Evolutionary conservation across 2,329 filamentous ascomycete species (phyloP).

Genomic region (Cladosporium sp.): DNA sequence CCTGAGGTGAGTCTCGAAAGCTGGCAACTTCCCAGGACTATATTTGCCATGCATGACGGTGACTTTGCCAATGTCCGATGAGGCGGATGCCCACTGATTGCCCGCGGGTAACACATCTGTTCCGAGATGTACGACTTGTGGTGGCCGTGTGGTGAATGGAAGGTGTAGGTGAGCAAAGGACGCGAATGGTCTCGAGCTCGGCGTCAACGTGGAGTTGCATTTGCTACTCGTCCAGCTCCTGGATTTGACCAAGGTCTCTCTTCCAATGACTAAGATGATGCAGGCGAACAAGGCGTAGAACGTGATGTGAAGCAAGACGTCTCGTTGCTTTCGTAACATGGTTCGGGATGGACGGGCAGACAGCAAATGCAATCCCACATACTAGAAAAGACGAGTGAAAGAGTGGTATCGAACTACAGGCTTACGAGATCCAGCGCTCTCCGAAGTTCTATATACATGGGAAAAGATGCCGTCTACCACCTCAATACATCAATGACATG

Average conservation of each 20-base stretch:
- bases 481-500: background rate
- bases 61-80: background rate
- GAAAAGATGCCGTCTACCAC: background rate
- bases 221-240: background rate
- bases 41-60: slow-evolving; percentile 5
- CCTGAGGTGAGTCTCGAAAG: background rate
- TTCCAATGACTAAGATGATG: background rate
- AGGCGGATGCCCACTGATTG: background rate
- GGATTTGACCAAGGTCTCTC: background rate
- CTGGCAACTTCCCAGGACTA: background rate
- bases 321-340: background rate
- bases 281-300: slow-evolving; percentile 1
- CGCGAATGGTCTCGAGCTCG: background rate
- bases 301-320: background rate
- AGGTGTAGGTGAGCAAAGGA: background rate
- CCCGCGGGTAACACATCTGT: background rate
- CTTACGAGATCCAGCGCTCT: background rate
- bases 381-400: background rate
- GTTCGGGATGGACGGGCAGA: background rate
- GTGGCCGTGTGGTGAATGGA: background rate
- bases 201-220: background rate
- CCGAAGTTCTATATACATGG: background rate
- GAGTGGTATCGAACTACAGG: background rate
- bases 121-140: background rate
- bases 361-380: background rate